phyloP scores from a whole-genome alignment of 768 basidiomycete species.

The Lactifluus hygrophoroides region DNA sequence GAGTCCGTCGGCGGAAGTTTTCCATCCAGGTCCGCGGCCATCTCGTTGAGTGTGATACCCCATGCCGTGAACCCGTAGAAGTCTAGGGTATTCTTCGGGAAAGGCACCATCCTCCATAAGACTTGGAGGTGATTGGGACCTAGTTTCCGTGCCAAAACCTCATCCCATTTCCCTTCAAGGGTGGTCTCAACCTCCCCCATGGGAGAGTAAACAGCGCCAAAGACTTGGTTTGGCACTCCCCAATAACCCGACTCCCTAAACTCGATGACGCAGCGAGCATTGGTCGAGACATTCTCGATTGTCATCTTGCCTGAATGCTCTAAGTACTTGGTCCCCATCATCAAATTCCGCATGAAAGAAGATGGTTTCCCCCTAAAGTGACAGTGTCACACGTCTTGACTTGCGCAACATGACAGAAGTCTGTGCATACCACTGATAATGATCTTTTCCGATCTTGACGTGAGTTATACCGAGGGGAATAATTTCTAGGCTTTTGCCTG shows the following conservation, averaged over 20 bases:
- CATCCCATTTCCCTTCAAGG: conserved; percentile 89
- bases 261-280: conserved; percentile 58
- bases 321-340: conserved; percentile 87
- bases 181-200: conserved; percentile 47
- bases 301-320: conserved; percentile 78
- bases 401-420: neutral
- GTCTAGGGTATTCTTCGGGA: conserved; percentile 59
- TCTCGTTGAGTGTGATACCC: conserved; percentile 73
- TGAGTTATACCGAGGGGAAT: conserved; percentile 69
- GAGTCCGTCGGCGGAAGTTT: conserved; percentile 77
- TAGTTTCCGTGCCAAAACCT: conserved; percentile 60
- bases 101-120: conserved; percentile 70
- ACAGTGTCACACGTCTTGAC: neutral
- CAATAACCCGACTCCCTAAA: conserved; percentile 85
- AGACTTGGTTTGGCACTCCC: conserved; percentile 67
- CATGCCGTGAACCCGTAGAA: conserved; percentile 81
- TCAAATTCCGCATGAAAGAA: conserved; percentile 80
- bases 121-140: conserved; percentile 62
- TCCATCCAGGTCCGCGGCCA: conserved; percentile 53
- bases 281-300: conserved; percentile 52
- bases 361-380: conserved; percentile 72
- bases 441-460: conserved; percentile 56
- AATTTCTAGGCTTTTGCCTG: conserved; percentile 86
- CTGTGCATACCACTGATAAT: conserved; percentile 56
- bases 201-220: conserved; percentile 47